Percentiles rank a stretch among this genome's conserved stretches.
Evolutionary conservation across 2,329 filamentous ascomycete genomes (phyloP).

Genomic region (Hypoxylon sp.): DNA sequence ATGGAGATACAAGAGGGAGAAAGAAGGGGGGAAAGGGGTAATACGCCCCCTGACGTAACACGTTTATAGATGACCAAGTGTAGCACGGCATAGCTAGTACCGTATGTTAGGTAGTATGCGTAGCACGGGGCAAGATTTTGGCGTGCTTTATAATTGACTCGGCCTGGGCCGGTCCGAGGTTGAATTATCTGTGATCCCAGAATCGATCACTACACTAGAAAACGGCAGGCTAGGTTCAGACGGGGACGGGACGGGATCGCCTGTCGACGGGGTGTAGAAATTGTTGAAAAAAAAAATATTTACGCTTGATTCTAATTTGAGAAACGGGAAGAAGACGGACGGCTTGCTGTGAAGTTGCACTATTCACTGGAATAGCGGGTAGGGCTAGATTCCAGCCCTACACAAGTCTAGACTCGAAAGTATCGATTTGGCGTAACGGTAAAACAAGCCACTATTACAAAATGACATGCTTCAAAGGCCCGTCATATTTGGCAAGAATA

Average conservation of each 20-base stretch:
- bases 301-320: neutral
- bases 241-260: neutral
- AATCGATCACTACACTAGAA: conserved; percentile 10
- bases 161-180: conserved; percentile 9
- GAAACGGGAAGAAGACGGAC: conserved; percentile 8
- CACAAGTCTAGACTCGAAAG: conserved; percentile 26
- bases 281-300: conserved; percentile 15
- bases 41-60: conserved; percentile 13
- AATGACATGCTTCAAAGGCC: conserved; percentile 1
- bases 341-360: conserved; percentile 14
- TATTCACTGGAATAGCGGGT: conserved; percentile 15
- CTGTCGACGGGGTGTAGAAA: conserved; percentile 14
- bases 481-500: conserved; percentile 9
- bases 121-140: conserved; percentile 3
- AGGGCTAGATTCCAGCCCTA: conserved; percentile 41
- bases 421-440: conserved; percentile 24
- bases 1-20: neutral
- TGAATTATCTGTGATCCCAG: conserved; percentile 12
- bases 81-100: conserved; percentile 11
- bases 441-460: conserved; percentile 15
- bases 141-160: conserved; percentile 14
- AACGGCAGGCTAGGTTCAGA: conserved; percentile 13
- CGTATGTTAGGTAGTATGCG: neutral
- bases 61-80: conserved; percentile 16
- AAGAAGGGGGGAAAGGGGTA: neutral